phyloP scores from a whole-genome alignment of 257 asterid species.

The Solanum pinnatisectum region DNA sequence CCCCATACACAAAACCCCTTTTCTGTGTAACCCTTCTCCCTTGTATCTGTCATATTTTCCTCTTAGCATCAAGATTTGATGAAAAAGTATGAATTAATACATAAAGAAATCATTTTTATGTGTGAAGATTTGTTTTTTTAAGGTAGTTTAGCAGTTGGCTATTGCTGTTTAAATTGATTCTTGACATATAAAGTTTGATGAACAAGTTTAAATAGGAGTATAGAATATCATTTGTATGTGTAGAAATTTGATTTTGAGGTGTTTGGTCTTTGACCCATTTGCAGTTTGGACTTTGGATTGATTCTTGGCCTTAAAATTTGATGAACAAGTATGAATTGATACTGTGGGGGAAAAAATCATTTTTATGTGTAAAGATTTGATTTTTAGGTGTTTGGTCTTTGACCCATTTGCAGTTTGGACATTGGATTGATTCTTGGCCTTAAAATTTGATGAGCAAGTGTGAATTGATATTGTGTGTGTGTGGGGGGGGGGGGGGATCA shows the following conservation, averaged over 20 bases:
- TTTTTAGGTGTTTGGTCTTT: not conserved
- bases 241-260: not conserved
- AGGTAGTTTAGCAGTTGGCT: not conserved
- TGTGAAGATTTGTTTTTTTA: not conserved
- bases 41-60: not conserved
- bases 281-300: not conserved
- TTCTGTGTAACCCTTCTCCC: not conserved
- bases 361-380: not conserved
- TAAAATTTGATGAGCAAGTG: not conserved
- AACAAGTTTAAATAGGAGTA: not conserved
- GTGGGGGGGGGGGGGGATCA: not conserved
- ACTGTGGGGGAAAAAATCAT: not conserved
- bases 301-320: not conserved
- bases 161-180: not conserved
- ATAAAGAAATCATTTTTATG: not conserved
- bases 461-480: not conserved
- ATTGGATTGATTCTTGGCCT: not conserved
- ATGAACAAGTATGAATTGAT: not conserved
- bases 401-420: not conserved
- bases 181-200: not conserved
- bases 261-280: not conserved
- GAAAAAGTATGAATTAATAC: not conserved
- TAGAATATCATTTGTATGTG: not conserved
- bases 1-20: not conserved
- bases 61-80: not conserved